Evolutionary conservation across 2,329 filamentous ascomycete species (phyloP), one percentile per base, ranked within the genome.

Genomic region (Sporothrix luriei): DNA sequence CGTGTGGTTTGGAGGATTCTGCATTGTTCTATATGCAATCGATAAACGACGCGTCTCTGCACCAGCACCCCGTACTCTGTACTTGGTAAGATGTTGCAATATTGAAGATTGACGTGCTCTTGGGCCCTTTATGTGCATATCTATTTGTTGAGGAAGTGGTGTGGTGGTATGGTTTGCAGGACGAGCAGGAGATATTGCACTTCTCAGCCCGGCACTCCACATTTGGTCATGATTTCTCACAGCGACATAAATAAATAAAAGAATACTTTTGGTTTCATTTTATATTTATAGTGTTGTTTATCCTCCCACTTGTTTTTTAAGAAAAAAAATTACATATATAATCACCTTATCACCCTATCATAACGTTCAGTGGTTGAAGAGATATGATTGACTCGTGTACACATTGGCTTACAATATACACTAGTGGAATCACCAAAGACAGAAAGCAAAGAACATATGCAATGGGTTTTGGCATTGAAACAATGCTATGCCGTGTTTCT

Each of bases 31-130:
- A 16, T n/a, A n/a, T n/a, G n/a, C n/a, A n/a, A 4, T 48, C 13
- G 14, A 21, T 14, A 10, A n/a, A 24, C 33, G n/a, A 24, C 19
- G 14, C 4, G 40, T 61, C 24, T 33, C 33, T 33, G 33, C 33
- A 33, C 33, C n/a, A 7, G n/a, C 19, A 38, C 33, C 9, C 29
- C 55, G 29, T 61, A 43, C n/a, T 61, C 38, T 10, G 38, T 21
- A 43, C 33, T 61, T 33, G 55, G 55, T 61, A 43, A 43, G 55
- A 61, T 43, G 33, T 61, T 61, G 55, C 55, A 61, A 24, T 61
- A 21, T 24, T 21, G 29, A 43, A 43, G 21, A 43, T 14, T 24
- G 19, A 61, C 1, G 43, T 4, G 43, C 33, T 61, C 55, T 61
- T 43, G 55, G 33, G 55, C 33, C 33, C 33, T 24, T 40, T 38